Evolutionary conservation across 2,329 filamentous ascomycete species (phyloP), one percentile per base, ranked within the genome.

Genomic region (Xylaria arbuscula): DNA sequence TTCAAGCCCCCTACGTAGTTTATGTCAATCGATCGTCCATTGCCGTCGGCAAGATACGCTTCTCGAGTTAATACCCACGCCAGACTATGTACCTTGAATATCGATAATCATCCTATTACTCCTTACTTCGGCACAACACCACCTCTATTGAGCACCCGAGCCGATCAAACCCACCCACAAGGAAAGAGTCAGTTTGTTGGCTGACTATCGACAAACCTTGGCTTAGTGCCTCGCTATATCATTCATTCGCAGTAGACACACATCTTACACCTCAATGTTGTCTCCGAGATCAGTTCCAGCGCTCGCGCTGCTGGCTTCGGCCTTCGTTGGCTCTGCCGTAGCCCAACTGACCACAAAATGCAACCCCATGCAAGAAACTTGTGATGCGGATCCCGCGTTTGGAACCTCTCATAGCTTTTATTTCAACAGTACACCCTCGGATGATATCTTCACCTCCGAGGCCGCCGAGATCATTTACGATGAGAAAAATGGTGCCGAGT

Each of bases 291-390:
- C 59, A 2, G 48, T 38, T 24, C 73, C 81, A 57, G 81, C 81
- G 67, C 51, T 79, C 54, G 78, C 78, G 78, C 81, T 83, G 76
- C 73, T 84, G 70, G 81, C 76, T 54, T 75, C 78, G 15, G 66
- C 81, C 61, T 74, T 87, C 66, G 63, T 83, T 10, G 76, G 86
- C 64, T 79, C 86, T 51, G 83, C 84, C 56, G 73, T 85, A 45
- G 93, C 91, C 57, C 95, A 98, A 80, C 93, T 94, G 38, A 89
- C 81, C 64, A 93, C 92, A 8, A 79, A 85, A 50, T 98, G 94
- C 83, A 90, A 97, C 77, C 94, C 95, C 5, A 84, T 91, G 75
- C 86, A 93, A 72, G 80, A 82, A 68, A 88, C 86, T 72, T 97
- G 94, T 78, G 88, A 92, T 1, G 79, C 89, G 48, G 87, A 96